phyloP scores from a whole-genome alignment of 805 yeast species.

The Myxozyma lipomycoides region DNA sequence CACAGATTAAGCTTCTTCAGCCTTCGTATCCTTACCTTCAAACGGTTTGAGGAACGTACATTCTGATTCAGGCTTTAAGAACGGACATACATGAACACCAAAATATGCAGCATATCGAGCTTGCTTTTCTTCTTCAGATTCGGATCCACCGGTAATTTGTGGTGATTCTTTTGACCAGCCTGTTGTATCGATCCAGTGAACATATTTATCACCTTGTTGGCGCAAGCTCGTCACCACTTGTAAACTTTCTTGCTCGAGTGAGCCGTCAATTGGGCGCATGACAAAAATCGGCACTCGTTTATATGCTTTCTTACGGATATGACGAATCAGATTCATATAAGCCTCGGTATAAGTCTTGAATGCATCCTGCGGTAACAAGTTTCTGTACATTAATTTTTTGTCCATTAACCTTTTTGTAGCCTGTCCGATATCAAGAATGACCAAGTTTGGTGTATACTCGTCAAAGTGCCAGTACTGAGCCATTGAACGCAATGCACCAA shows the following conservation, averaged over 20 bases:
- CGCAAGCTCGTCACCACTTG: conserved; percentile 18
- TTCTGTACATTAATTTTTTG: conserved; percentile 7
- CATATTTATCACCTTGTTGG: conserved; percentile 19
- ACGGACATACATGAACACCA: conserved; percentile 21
- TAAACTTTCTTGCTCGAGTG: conserved; percentile 21
- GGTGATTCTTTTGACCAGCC: conserved; percentile 9
- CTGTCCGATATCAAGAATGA: conserved; percentile 18
- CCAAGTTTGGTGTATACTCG: conserved; percentile 12
- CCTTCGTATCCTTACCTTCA: conserved; percentile 10
- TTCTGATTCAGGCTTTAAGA: conserved; percentile 7
- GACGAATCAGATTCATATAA: conserved; percentile 14
- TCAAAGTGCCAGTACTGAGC: conserved; percentile 25
- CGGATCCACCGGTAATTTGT: conserved; percentile 1
- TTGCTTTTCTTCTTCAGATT: conserved; percentile 5
- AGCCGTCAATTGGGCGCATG: conserved; percentile 22
- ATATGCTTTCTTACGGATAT: conserved; percentile 23
- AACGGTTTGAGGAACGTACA: conserved; percentile 24
- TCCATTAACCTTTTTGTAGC: conserved; percentile 22
- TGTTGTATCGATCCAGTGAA: conserved; percentile 26
- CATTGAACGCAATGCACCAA: conserved; percentile 16
- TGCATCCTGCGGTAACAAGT: conserved; percentile 25
- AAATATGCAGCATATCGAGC: conserved; percentile 20
- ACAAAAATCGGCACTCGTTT: conserved; percentile 22
- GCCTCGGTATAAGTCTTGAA: conserved; percentile 22
- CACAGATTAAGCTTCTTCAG: conserved; percentile 5